Conservation (phyloP, 106 monocot genomes). For the Vanilla planifolia region DNA sequence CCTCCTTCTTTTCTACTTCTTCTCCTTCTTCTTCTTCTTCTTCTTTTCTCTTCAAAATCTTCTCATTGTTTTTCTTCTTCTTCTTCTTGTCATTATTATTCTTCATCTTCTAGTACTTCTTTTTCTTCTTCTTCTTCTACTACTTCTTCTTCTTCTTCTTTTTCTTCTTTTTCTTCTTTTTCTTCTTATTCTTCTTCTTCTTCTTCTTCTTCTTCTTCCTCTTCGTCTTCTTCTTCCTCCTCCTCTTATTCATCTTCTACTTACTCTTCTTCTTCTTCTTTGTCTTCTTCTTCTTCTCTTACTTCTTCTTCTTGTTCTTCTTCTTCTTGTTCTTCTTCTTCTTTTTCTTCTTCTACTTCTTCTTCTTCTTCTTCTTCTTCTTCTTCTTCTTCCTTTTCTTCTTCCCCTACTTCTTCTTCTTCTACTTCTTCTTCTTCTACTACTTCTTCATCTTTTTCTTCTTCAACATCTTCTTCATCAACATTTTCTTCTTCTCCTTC, state of each 20-base stretch:
- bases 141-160: not conserved
- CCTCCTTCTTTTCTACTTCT: not conserved
- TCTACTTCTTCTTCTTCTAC: not conserved
- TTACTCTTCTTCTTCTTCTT: no score
- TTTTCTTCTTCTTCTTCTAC: not conserved
- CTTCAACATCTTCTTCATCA: not conserved
- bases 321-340: not conserved
- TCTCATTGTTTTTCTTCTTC: no score
- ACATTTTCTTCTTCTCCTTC: no score
- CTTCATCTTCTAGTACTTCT: not conserved
- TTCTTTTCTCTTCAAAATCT: not conserved
- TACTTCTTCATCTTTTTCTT: no score
- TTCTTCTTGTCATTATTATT: no score
- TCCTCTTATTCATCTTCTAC: no score
- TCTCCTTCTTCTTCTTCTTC: not conserved
- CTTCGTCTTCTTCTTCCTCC: no score
- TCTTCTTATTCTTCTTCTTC: no score
- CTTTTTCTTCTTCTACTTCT: not conserved
- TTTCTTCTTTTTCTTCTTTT: not conserved
- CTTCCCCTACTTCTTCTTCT: no score
- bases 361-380: not conserved
- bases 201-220: no score
- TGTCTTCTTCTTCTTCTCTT: no score
- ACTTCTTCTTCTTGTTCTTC: no score
- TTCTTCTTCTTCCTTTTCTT: not conserved